These are phyloP conservation scores for Luffa aegyptiaca DNA, from an alignment of 306 rosid genomes.

Conservation along the genomic window DNA sequence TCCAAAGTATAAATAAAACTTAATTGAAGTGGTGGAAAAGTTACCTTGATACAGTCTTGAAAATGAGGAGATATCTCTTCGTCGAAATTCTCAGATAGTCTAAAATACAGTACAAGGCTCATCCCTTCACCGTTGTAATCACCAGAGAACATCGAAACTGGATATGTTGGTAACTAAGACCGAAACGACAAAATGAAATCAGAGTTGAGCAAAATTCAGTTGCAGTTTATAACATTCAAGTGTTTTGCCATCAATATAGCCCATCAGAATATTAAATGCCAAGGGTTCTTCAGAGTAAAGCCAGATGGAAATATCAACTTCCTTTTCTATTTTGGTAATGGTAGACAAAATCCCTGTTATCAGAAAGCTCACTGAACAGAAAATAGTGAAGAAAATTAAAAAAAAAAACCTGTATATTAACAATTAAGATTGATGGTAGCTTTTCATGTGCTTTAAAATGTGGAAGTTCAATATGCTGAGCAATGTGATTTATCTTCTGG, in stretches of 20 bases:
- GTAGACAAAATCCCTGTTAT: neutral
- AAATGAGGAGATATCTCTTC: slow-evolving; percentile 44
- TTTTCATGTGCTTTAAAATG: slow-evolving; percentile 31
- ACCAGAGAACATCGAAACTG: slow-evolving; percentile 65
- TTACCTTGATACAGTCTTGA: slow-evolving; percentile 56
- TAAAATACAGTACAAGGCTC: slow-evolving; percentile 84
- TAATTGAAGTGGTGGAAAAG: neutral
- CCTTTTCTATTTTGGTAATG: neutral
- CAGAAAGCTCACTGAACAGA: neutral
- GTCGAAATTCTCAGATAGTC: slow-evolving; percentile 52
- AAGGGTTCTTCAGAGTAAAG: neutral
- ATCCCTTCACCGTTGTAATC: slow-evolving; percentile 79
- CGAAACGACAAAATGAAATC: slow-evolving; percentile 6
- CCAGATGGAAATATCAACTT: neutral
- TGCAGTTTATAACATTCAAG: neutral
- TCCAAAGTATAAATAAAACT: neutral
- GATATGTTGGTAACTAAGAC: slow-evolving; percentile 70
- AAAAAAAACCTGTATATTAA: slow-evolving; percentile 61
- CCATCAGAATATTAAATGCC: neutral
- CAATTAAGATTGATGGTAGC: slow-evolving; percentile 67
- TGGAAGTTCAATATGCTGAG: slow-evolving; percentile 85
- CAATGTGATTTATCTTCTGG: slow-evolving; percentile 67
- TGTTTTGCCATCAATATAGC: neutral
- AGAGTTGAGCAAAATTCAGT: neutral
- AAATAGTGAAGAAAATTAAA: neutral